Evolutionary conservation across 2,329 filamentous ascomycete species (phyloP).

Genomic region (Xylogone sp.): DNA sequence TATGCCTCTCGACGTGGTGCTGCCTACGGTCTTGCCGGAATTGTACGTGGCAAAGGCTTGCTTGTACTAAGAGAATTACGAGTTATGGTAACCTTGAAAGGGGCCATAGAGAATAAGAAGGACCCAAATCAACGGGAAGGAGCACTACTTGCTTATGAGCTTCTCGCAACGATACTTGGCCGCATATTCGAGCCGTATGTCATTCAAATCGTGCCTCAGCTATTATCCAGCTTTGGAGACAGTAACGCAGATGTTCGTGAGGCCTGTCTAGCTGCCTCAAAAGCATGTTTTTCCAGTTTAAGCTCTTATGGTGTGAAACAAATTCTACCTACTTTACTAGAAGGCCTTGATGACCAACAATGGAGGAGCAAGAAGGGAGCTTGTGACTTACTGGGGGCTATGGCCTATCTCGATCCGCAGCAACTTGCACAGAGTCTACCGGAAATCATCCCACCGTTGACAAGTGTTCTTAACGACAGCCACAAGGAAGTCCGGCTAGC

Average conservation of each 20-base stretch:
- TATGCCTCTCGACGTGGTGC: conserved; percentile 92
- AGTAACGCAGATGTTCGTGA: conserved; percentile 84
- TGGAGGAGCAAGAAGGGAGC: conserved; percentile 99
- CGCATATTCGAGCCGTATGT: conserved; percentile 94
- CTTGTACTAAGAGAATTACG: conserved; percentile 77
- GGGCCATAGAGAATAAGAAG: conserved; percentile 92
- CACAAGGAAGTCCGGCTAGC: conserved; percentile 94
- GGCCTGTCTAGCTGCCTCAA: conserved; percentile 87
- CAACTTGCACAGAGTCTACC: conserved; percentile 89
- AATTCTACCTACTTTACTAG: conserved; percentile 84
- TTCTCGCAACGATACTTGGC: conserved; percentile 81
- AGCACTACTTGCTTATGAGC: conserved; percentile 83
- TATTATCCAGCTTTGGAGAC: conserved; percentile 88
- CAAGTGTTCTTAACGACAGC: conserved; percentile 90
- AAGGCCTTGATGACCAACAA: conserved; percentile 89
- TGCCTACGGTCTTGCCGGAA: conserved; percentile 88
- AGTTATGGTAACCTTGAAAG: conserved; percentile 75
- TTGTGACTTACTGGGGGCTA: conserved; percentile 92
- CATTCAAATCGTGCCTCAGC: conserved; percentile 88
- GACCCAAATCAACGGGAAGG: conserved; percentile 85
- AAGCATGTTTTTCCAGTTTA: conserved; percentile 87
- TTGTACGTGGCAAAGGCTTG: conserved; percentile 86
- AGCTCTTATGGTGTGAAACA: conserved; percentile 96
- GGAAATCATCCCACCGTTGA: conserved; percentile 94
- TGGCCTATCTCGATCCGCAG: conserved; percentile 96